Conservation (phyloP, 306 rosid species). For the Trifolium subterraneum region DNA sequence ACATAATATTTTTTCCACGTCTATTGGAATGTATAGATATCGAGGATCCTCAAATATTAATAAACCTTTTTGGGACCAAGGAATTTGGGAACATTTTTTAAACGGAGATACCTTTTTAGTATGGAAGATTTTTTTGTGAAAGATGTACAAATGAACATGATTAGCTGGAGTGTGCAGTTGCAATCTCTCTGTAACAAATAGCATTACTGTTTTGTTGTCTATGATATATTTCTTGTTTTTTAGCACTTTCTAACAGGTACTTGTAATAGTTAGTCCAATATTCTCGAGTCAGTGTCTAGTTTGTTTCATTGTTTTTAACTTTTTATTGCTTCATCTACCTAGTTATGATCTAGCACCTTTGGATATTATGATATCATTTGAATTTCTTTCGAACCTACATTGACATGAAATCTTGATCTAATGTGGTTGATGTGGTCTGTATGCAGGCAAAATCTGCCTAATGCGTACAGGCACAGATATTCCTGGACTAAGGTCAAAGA, state of each 20-base stretch:
- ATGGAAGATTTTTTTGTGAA: neutral
- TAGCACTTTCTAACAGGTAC: neutral
- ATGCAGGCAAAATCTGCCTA: constrained; percentile 67
- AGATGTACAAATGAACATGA: neutral
- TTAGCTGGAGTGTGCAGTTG: neutral
- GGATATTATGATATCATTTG: constrained; percentile 14
- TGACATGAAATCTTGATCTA: constrained; percentile 27
- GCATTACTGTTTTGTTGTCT: neutral
- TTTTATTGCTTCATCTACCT: constrained; percentile 20
- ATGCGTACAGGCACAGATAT: constrained; percentile 55
- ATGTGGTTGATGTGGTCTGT: constrained; percentile 16
- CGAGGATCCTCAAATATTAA: neutral
- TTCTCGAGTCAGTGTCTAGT: constrained; percentile 6
- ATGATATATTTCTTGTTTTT: neutral
- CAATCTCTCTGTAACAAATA: neutral
- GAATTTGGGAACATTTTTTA: neutral
- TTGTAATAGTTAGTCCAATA: constrained; percentile 11
- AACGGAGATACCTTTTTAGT: neutral
- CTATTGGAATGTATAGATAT: neutral
- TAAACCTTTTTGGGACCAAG: neutral
- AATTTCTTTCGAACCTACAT: neutral
- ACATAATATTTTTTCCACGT: neutral
- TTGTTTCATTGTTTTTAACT: neutral
- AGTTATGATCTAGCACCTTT: constrained; percentile 4
- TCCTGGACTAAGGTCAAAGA: constrained; percentile 53